These are phyloP conservation scores for Lactarius tabidus DNA, from an alignment of 768 basidiomycete species.

Conservation along the genomic window DNA sequence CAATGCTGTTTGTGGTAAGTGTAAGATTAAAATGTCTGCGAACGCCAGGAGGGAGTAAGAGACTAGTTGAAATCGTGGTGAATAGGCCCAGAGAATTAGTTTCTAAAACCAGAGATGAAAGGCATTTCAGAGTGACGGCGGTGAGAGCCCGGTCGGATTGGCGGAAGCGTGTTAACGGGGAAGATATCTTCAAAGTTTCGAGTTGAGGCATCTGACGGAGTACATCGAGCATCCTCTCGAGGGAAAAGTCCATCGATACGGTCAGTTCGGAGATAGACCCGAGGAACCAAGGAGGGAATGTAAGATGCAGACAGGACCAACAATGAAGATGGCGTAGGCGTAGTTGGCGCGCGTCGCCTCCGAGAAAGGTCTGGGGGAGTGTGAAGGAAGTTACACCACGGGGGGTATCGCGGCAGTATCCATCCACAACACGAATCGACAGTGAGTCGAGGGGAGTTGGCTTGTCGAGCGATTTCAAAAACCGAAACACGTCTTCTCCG, in stretches of 20 bases:
- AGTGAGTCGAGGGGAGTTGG: constrained; percentile 5
- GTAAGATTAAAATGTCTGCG: constrained; percentile 9
- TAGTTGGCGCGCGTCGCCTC: background rate
- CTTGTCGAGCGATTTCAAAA: constrained; percentile 10
- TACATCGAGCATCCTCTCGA: background rate
- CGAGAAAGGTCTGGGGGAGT: constrained; percentile 6
- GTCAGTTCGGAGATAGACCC: constrained; percentile 4
- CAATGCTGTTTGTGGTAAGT: background rate
- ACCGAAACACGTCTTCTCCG: background rate
- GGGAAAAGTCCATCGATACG: constrained; percentile 7
- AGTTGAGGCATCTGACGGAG: constrained; percentile 9
- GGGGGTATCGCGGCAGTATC: background rate
- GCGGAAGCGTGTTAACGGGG: background rate
- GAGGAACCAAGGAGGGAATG: constrained; percentile 7
- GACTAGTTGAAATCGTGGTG: background rate
- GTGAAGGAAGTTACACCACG: background rate
- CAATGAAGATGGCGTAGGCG: constrained; percentile 7
- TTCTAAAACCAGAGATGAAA: constrained; percentile 4
- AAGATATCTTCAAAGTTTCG: background rate
- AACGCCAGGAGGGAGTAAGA: background rate
- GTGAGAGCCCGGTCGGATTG: background rate
- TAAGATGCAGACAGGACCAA: constrained; percentile 3
- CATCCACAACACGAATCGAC: constrained; percentile 2
- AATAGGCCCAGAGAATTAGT: constrained; percentile 4
- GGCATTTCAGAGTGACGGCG: background rate